Base-by-base conservation (phyloP, 2,329 filamentous ascomycete species). In the Microsporum audouinii region DNA sequence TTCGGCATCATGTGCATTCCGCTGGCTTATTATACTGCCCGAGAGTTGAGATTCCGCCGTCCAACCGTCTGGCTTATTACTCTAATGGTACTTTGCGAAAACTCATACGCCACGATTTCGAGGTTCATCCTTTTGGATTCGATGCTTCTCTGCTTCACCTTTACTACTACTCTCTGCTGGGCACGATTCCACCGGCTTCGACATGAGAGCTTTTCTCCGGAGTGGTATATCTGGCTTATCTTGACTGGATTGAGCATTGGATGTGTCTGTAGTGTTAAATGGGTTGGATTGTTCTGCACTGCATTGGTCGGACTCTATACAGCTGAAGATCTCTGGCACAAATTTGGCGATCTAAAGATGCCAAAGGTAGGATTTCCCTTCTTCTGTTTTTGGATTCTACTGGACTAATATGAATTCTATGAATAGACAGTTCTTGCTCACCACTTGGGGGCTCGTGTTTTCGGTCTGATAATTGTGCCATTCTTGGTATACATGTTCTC, bases 21-120 rank as follows among this genome's bases (percentile, higher is more conserved):
- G 17, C 78, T 99, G 75, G 92, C 94, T 61, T 99, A 97, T 79
- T 97, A 84, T 75, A 99, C 94, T 41, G 92, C 92, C 38, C 88
- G 87, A 70, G 91, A 96, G 76, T 79, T 99, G 69, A 88, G 91
- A 72, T 87, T 97, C 72, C 86, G 85, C 71, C 85, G 88, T 66
- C 87, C 90, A 47, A 88, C 91, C 57, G 89, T 96, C 67, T 99
- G 94, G 94, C 82, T 99, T 61, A 86, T 97, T 62, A 94, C 91
- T 23, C 79, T 97, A 68, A 96, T 96, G 89, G 91, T 99, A 51
- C 84, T 99, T 47, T 99, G 91, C 79, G 94, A 99, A 76, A 99
- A 99, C 80, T 97, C 94, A 58, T 99, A 97, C 79, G 96, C 94
- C 57, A 97, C 95, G 36, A 99, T 99, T 76, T 96, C 91, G 77